Base-by-base conservation (phyloP, 768 basidiomycete genomes). In the Leccinum truebloodii region DNA sequence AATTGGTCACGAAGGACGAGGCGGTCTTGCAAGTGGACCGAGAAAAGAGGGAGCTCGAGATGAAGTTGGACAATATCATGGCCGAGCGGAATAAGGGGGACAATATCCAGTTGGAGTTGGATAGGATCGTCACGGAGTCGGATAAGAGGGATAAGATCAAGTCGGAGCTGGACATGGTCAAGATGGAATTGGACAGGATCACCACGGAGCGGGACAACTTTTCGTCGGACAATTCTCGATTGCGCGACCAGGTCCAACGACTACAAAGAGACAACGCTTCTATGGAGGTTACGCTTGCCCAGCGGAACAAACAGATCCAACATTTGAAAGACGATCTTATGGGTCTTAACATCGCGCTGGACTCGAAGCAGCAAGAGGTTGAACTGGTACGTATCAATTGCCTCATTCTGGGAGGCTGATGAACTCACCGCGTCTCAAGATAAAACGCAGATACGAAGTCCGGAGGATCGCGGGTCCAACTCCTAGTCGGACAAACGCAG, bases 301-400 rank as follows among this genome's bases (percentile, higher is more conserved):
- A 90, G 66, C 73, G 92, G 55, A 81, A 80, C 62, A 92, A 90
- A 75, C 80, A 88, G 66, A 79, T 83, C 41, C 77, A 78, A 0
- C 79, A 86, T 68, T 83, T 89, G 62, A 87, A 88, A 72, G 89
- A 94, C 48, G 94, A 96, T 73, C 72, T 90, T 22, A 75, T 83
- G 52, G 89, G 91, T n/a, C 75, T 96, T 66, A 95, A 96, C 67
- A 94, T 95, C 37, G 95, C 94, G 0, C 75, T 97, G 57, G 93
- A 95, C 73, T 88, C 93, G 26, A 97, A 97, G 75, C 95, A 97
- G 68, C 94, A 95, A 72, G 95, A 96, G 72, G 77, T 97, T 41
- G 94, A 96, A 71, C 70, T 95, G 73, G 95, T 97, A 60, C 56
- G 85, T 80, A 48, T 30, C 20, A 58, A 67, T 44, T 14, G 41